These are phyloP conservation scores for Dactylellina cionopaga DNA, from an alignment of 2,329 filamentous ascomycete species.

Conservation along the genomic window DNA sequence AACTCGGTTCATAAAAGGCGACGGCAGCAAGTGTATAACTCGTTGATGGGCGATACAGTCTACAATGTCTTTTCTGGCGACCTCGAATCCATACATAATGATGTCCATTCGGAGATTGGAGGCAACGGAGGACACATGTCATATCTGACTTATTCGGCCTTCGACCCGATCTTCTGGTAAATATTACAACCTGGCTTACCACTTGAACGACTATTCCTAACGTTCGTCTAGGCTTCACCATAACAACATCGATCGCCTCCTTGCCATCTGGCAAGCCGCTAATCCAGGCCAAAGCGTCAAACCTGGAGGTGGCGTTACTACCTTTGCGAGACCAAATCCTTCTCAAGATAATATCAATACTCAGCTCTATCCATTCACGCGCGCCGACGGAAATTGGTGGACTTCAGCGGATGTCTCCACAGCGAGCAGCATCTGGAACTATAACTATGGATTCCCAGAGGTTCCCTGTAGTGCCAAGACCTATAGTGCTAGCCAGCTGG, in stretches of 20 bases:
- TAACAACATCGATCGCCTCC: conserved; percentile 55
- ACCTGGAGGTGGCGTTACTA: conserved; percentile 13
- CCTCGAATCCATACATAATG: conserved; percentile 56
- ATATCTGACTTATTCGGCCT: conserved; percentile 55
- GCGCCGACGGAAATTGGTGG: conserved; percentile 33
- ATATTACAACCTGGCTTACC: conserved; percentile 12
- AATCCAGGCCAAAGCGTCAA: conserved; percentile 41
- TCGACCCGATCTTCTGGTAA: conserved; percentile 58
- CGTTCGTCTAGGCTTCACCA: conserved; percentile 50
- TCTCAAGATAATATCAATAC: conserved; percentile 51
- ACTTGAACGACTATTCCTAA: not conserved
- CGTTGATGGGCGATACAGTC: conserved; percentile 47
- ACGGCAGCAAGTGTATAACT: conserved; percentile 54
- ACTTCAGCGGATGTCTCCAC: conserved; percentile 48
- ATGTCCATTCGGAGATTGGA: conserved; percentile 53
- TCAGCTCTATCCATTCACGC: conserved; percentile 54
- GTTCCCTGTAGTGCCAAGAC: conserved; percentile 39
- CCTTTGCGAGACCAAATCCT: conserved; percentile 34
- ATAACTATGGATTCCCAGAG: conserved; percentile 54
- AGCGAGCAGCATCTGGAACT: conserved; percentile 45
- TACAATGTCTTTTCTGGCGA: conserved; percentile 53
- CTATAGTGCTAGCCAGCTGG: not conserved
- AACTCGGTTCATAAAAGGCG: conserved; percentile 5
- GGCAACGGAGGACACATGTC: conserved; percentile 58
- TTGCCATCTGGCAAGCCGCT: conserved; percentile 56